Conservation (phyloP, 1,139 yeast genomes). For the Geotrichum phurueaensis region DNA sequence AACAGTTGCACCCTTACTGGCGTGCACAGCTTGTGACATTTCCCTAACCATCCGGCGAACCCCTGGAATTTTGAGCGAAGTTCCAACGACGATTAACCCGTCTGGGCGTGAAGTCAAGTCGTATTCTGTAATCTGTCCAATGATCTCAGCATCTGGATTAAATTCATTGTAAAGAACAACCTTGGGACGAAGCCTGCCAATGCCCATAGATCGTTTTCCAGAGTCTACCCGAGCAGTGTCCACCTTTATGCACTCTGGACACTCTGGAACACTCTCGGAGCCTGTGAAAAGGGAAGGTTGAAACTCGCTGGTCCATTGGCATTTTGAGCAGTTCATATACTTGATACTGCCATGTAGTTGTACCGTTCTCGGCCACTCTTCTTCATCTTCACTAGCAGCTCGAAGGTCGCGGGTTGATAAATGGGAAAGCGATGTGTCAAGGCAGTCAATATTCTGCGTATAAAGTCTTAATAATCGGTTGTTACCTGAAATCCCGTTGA, state of each 20-base stretch:
- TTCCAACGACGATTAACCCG: constrained; percentile 75
- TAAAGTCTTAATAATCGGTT: constrained; percentile 65
- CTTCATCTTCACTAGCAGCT: constrained; percentile 39
- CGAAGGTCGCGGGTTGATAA: constrained; percentile 39
- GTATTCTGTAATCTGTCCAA: constrained; percentile 63
- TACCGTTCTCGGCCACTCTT: constrained; percentile 50
- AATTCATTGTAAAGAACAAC: constrained; percentile 80
- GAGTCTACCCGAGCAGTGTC: constrained; percentile 47
- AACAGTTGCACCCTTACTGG: constrained; percentile 49
- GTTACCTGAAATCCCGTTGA: constrained; percentile 53
- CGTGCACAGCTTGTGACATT: constrained; percentile 60
- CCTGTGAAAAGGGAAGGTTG: constrained; percentile 38
- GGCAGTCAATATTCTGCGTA: constrained; percentile 43
- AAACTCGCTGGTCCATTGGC: constrained; percentile 46
- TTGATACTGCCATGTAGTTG: constrained; percentile 82
- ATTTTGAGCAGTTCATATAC: constrained; percentile 67
- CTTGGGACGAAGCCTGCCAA: constrained; percentile 73
- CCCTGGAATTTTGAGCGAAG: constrained; percentile 81
- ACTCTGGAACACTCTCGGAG: constrained; percentile 39
- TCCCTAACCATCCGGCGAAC: constrained; percentile 69
- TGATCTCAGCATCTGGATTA: constrained; percentile 80
- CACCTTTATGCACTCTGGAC: constrained; percentile 52
- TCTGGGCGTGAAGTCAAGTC: constrained; percentile 68
- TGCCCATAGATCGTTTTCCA: constrained; percentile 70
- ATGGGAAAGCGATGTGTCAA: constrained; percentile 41